Base-by-base conservation (phyloP, 768 basidiomycete species). In the Fibroporia radiculosa region DNA sequence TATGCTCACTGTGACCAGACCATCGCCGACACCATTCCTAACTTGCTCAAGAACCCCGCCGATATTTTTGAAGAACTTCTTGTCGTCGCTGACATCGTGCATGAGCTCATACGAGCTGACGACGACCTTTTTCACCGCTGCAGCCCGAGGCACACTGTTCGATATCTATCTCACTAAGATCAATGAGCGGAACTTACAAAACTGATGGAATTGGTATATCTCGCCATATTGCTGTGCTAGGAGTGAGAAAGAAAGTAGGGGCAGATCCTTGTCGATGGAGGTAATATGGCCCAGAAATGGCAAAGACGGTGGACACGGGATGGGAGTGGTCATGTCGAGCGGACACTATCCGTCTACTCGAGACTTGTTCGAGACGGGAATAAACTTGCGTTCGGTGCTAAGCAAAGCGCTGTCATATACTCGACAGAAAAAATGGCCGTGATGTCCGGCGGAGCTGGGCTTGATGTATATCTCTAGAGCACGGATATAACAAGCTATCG, bases 61-160 rank as follows among this genome's bases (percentile, higher is more conserved):
- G n/a, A 72, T 58, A 13, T 44, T 56, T 55, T 75, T 74, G 28
- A 57, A 51, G 58, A 73, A 74, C 13, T 64, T 56, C 12, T 56
- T 62, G 37, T 75, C 70, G 55, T 74, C 66, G 25, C 62, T 65
- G 6, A 68, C 56, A 49, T 74, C 70, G 47, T 67, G 62, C 19
- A 62, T 57, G 6, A 74, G 59, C 6, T 57, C 61, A 24, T 67
- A 57, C 4, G 62, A 62, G 45, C 60, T 67, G 18, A 70, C 53
- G 27, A 62, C 45, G 40, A 65, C 44, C 6, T 57, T 38, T 5
- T 47, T 55, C 11, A 57, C 44, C 2, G 62, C 66, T 66, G 29
- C 11, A 42, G 23, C 27, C n/a, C n/a, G n/a, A n/a, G n/a, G n/a
- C n/a, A n/a, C n/a, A n/a, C n/a, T n/a, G 28, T 8, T 12, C 26